Evolutionary conservation across 2,329 filamentous ascomycete genomes (phyloP).

Genomic region (Penicillium polonicum): DNA sequence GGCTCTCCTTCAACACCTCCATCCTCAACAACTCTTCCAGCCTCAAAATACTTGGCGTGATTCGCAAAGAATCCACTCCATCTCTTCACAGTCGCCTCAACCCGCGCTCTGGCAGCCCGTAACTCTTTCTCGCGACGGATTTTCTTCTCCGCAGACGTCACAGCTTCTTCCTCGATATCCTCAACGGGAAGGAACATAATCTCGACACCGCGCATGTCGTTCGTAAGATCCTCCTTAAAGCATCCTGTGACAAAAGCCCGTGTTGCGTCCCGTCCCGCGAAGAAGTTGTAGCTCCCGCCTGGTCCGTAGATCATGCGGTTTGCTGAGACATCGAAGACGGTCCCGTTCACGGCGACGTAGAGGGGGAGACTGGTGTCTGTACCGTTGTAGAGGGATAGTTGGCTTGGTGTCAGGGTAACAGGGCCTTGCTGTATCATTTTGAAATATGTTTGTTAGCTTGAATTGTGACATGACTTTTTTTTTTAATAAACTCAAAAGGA

Average conservation of each 20-base stretch:
- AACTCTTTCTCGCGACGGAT: constrained; percentile 62
- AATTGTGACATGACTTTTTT: not conserved
- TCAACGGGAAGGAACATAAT: constrained; percentile 73
- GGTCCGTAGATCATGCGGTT: constrained; percentile 66
- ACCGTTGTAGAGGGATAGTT: constrained; percentile 77
- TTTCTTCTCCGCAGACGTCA: constrained; percentile 47
- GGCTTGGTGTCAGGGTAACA: constrained; percentile 67
- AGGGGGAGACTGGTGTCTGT: constrained; percentile 71
- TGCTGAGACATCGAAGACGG: constrained; percentile 63
- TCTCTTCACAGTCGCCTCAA: constrained; percentile 67
- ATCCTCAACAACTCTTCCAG: constrained; percentile 62
- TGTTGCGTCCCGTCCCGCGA: constrained; percentile 81
- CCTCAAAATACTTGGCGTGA: constrained; percentile 75
- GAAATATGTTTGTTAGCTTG: constrained; percentile 5
- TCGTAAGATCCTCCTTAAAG: constrained; percentile 79
- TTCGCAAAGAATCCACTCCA: constrained; percentile 83
- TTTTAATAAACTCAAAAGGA: not conserved
- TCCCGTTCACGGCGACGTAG: constrained; percentile 78
- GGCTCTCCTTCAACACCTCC: constrained; percentile 45
- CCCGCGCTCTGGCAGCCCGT: constrained; percentile 62
- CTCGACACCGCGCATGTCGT: constrained; percentile 84
- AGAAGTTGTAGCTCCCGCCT: constrained; percentile 81
- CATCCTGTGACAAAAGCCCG: constrained; percentile 91
- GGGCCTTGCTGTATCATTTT: constrained; percentile 51
- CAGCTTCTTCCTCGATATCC: constrained; percentile 50